phyloP scores from a whole-genome alignment of 345 rosid genomes.

The Diplotaxis tenuifolia region DNA sequence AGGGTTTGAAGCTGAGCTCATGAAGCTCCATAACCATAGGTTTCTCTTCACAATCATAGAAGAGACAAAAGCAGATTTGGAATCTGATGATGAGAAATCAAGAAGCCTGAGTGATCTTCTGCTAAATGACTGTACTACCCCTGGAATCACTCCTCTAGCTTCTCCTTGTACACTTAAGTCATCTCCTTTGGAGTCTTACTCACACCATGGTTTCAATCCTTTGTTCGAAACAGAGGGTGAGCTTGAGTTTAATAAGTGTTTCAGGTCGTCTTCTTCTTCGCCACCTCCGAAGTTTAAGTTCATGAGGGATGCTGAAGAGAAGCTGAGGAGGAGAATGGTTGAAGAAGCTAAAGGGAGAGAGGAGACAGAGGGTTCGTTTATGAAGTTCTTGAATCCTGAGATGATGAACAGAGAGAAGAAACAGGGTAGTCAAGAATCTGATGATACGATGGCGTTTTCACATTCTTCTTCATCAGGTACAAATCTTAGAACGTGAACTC shows the following conservation, averaged over 20 bases:
- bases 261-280: constrained; percentile 54
- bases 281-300: constrained; percentile 98
- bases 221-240: constrained; percentile 73
- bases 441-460: constrained; percentile 34
- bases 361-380: constrained; percentile 51
- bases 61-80: constrained; percentile 93
- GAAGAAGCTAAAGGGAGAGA: constrained; percentile 55
- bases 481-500: constrained; percentile 40
- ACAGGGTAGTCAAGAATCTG: constrained; percentile 36
- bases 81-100: constrained; percentile 75
- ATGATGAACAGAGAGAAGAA: constrained; percentile 44
- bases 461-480: constrained; percentile 57
- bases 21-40: constrained; percentile 92
- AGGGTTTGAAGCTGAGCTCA: constrained; percentile 74
- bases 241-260: constrained; percentile 47
- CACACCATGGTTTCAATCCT: constrained; percentile 70
- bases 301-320: constrained; percentile 92
- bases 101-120: constrained; percentile 74
- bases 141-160: constrained; percentile 59
- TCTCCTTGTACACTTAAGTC: constrained; percentile 66
- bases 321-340: constrained; percentile 55
- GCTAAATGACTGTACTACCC: constrained; percentile 42
- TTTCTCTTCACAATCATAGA: constrained; percentile 94
- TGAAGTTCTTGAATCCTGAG: constrained; percentile 51
- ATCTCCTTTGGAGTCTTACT: constrained; percentile 49